Evolutionary conservation across 2,329 filamentous ascomycete genomes (phyloP), one percentile per base, ranked within the genome.

Genomic region (Colletotrichum higginsianum): DNA sequence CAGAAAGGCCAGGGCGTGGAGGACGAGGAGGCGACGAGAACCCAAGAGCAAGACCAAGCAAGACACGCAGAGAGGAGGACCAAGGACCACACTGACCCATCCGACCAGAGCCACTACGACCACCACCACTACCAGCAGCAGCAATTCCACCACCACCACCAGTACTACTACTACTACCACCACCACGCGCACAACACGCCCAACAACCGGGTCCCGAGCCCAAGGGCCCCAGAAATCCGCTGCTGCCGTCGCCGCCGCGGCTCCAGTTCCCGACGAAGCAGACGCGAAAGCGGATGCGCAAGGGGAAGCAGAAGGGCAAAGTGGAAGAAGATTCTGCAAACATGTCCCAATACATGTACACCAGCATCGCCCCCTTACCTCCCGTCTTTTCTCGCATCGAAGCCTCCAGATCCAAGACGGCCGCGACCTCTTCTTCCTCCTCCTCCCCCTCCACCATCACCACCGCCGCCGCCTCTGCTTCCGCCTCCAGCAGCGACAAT

Each of bases 261-360:
- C 53, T 56, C 53, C 53, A 23, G 53, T 38, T 50, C 30, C 46
- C 40, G 58, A 61, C 44, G 58, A 61, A 61, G 58, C 58, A 50
- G 18, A 13, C 44, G 58, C 44, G 26, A 42, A 61, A 61, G 60
- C 67, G 46, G 46, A 50, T 62, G 60, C 67, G 46, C 26, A 26
- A 26, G 26, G 26, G 26, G 26, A 26, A 26, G 26, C 26, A 26
- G 3, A 26, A 26, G 26, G 26, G 4, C 26, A 26, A 26, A 26
- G 26, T 26, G 26, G 26, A 26, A 26, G 46, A 50, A 71, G 50
- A 62, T 57, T 71, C 50, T 71, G 67, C 67, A 71, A 71, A 67
- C 63, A 71, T 71, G 67, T 71, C 67, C 63, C 67, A 71, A 63
- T 74, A 74, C 73, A 74, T 74, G 71, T 74, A 74, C 64, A 70